Conservation (phyloP, 768 basidiomycete species). For the Boletus patriciae region DNA sequence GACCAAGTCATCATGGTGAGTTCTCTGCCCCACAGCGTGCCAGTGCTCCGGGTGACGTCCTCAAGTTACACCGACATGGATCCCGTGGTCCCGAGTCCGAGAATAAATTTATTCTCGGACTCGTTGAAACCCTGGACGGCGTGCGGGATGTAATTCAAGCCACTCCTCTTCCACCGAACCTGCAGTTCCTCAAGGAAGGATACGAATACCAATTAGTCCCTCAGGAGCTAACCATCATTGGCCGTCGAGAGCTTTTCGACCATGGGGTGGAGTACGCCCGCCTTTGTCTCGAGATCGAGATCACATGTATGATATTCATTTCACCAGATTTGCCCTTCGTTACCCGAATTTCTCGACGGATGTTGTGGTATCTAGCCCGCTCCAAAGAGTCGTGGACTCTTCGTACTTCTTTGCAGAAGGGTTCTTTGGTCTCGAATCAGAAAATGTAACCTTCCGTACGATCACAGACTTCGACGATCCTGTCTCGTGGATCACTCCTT, state of each 20-base stretch:
- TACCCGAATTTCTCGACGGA: slow-evolving; percentile 24
- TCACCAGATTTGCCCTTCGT: slow-evolving; percentile 21
- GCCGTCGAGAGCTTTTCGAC: slow-evolving; percentile 40
- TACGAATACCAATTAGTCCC: slow-evolving; percentile 36
- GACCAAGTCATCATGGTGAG: slow-evolving; percentile 41
- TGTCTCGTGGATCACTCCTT: slow-evolving; percentile 44
- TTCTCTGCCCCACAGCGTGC: neutral
- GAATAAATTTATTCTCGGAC: slow-evolving; percentile 32
- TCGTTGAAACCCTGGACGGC: slow-evolving; percentile 34
- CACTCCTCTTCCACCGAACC: slow-evolving; percentile 32
- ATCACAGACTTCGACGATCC: slow-evolving; percentile 36
- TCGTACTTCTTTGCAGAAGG: slow-evolving; percentile 43
- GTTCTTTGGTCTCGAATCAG: slow-evolving; percentile 36
- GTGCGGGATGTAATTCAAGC: slow-evolving; percentile 24
- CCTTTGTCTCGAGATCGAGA: neutral
- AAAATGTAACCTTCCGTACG: slow-evolving; percentile 30
- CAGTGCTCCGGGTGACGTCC: neutral
- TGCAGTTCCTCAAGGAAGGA: slow-evolving; percentile 40
- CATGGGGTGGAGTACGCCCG: slow-evolving; percentile 38
- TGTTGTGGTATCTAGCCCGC: slow-evolving; percentile 12
- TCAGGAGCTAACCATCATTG: slow-evolving; percentile 39
- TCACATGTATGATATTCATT: neutral
- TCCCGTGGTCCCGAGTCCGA: slow-evolving; percentile 39
- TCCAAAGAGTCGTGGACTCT: slow-evolving; percentile 38
- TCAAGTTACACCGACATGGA: slow-evolving; percentile 44